Evolutionary conservation across 768 basidiomycete genomes (phyloP), one percentile per base, ranked within the genome.

Genomic region (Tephrocybe sp.): DNA sequence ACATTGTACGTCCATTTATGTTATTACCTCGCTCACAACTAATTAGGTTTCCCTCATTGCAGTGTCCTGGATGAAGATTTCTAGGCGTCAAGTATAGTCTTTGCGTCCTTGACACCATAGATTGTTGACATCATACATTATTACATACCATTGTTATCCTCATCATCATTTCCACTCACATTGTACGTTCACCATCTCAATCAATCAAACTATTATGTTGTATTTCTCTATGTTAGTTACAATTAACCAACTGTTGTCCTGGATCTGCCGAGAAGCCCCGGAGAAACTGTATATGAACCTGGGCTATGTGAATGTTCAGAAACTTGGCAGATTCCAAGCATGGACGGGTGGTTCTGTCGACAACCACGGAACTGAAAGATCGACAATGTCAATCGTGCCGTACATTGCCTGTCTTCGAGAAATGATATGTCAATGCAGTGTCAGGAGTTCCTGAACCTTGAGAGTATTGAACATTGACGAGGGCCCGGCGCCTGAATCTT

Each of bases 51-150:
- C 24, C 26, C 3, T 11, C 3, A 21, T 36, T n/a, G 18, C 36
- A 61, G 60, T 26, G 56, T 55, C 1, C 56, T 57, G 9, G 56
- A 61, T 31, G 60, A 61, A 54, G 58, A 61, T 13, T 61, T 61
- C 35, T 61, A 47, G 52, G 18, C 16, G n/a, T n/a, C n/a, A n/a
- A n/a, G n/a, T n/a, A n/a, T n/a, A n/a, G n/a, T n/a, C 16, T 36
- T 45, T 12, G 12, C 9, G 36, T 44, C 16, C 27, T 3, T 25
- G 47, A 15, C 16, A 8, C 1, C 27, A 43, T 28, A 3, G 26
- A 25, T 21, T 11, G 15, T 30, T 28, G n/a, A n/a, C 30, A 24
- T 21, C 38, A 36, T 38, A 16, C 5, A 22, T 16, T 25, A 22
- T 25, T 19, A n/a, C n/a, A 21, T 45, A 49, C 34, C 27, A 49